Conservation (phyloP, 2,329 filamentous ascomycete genomes). For the Penicillium griseofulvum region DNA sequence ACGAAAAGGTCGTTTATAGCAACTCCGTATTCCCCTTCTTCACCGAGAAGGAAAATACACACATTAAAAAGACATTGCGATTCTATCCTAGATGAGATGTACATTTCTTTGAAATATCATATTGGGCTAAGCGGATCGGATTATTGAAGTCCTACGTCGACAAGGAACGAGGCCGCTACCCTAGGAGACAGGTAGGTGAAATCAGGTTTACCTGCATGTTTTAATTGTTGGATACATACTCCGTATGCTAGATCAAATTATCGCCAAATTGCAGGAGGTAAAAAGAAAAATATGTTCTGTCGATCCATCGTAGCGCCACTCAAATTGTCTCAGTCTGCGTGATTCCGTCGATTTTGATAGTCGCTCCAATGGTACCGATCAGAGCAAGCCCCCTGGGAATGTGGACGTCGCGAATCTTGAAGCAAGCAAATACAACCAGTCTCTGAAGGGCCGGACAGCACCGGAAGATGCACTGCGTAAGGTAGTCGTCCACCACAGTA, state of each 20-base stretch:
- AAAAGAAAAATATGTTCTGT: no score
- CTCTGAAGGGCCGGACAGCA: constrained; percentile 51
- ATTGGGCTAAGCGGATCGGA: not conserved
- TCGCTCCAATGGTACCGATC: constrained; percentile 47
- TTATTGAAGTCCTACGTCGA: not conserved
- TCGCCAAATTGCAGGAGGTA: not conserved
- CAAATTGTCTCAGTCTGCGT: constrained; percentile 9
- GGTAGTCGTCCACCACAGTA: constrained; percentile 44
- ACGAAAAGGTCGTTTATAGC: not conserved
- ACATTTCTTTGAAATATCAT: not conserved
- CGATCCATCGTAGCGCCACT: not conserved
- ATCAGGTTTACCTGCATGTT: not conserved
- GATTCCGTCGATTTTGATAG: constrained; percentile 18
- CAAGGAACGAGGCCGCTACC: not conserved
- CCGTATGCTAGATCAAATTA: not conserved
- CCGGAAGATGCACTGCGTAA: constrained; percentile 45
- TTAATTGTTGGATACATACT: not conserved
- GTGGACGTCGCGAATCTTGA: constrained; percentile 55
- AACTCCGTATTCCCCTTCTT: not conserved
- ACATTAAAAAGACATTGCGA: no score
- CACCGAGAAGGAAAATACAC: no score
- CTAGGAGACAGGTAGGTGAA: not conserved
- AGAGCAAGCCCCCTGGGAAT: constrained; percentile 59
- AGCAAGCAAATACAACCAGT: constrained; percentile 62
- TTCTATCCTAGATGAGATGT: no score